Conservation (phyloP, 2,329 filamentous ascomycete species). For the Byssochlamys sp. region DNA sequence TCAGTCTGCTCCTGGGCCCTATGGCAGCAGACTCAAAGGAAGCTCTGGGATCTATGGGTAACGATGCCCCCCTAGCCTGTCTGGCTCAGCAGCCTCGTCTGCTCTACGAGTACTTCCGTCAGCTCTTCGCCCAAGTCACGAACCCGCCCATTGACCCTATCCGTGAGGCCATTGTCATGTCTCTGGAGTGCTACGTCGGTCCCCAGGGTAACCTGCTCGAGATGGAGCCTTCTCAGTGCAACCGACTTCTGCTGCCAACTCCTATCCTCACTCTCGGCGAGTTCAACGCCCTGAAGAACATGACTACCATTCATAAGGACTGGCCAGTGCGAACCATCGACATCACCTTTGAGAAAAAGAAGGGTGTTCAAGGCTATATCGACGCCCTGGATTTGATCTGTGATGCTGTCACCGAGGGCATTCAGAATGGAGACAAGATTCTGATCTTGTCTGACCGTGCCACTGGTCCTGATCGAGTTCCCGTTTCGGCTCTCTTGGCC, state of each 20-base stretch:
- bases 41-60: constrained; percentile 93
- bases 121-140: constrained; percentile 94
- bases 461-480: constrained; percentile 68
- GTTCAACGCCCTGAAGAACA: constrained; percentile 77
- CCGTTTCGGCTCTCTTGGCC: constrained; percentile 76
- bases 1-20: constrained; percentile 79
- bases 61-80: constrained; percentile 86
- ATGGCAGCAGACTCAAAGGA: constrained; percentile 98
- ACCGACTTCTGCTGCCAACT: constrained; percentile 73
- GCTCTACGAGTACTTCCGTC: constrained; percentile 91
- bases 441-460: constrained; percentile 84
- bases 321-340: constrained; percentile 90
- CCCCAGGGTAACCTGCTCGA: constrained; percentile 90
- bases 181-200: constrained; percentile 87
- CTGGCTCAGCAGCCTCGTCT: constrained; percentile 80
- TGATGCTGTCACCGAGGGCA: constrained; percentile 70
- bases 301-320: constrained; percentile 59
- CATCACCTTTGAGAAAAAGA: constrained; percentile 79
- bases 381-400: constrained; percentile 82
- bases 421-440: constrained; percentile 73
- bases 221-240: constrained; percentile 84
- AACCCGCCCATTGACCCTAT: constrained; percentile 97
- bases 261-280: constrained; percentile 82
- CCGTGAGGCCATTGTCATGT: constrained; percentile 96
- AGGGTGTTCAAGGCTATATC: constrained; percentile 75